These are phyloP conservation scores for Actinomortierella wolfii DNA, from an alignment of 371 early-diverging fungal species.

Conservation along the genomic window DNA sequence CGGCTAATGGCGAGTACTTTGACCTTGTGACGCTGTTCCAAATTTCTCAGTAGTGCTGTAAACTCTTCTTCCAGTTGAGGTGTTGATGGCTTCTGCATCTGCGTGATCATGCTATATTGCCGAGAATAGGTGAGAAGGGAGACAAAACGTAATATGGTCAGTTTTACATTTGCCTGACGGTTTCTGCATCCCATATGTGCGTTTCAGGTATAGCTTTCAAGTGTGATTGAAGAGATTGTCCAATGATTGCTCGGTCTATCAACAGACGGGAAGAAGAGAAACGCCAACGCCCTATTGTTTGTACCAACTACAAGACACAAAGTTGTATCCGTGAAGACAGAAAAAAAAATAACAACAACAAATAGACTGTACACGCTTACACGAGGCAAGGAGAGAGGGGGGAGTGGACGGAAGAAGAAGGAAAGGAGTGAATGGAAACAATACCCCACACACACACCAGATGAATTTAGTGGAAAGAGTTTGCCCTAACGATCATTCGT, in stretches of 20 bases:
- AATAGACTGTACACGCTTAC: neutral
- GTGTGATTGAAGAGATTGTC: too few relatives aligned
- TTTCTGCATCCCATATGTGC: too few relatives aligned
- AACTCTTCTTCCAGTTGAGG: constrained; percentile 41
- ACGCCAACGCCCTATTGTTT: too few relatives aligned
- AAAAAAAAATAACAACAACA: neutral
- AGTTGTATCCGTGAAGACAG: neutral
- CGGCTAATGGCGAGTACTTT: constrained; percentile 42
- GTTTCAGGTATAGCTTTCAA: too few relatives aligned
- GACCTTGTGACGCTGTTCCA: constrained; percentile 43
- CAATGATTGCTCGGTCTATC: too few relatives aligned
- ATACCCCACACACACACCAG: too few relatives aligned
- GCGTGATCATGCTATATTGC: constrained; percentile 34
- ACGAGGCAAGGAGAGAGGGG: neutral
- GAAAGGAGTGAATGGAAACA: constrained; percentile 4
- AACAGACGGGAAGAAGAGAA: too few relatives aligned
- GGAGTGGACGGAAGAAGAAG: constrained; percentile 15
- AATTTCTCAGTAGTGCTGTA: constrained; percentile 29
- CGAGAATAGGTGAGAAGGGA: too few relatives aligned
- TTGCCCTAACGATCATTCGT: neutral
- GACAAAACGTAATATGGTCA: constrained; percentile 1
- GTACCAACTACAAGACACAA: neutral
- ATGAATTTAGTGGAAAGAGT: too few relatives aligned
- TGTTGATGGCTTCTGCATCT: constrained; percentile 45
- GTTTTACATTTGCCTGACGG: neutral